phyloP scores from a whole-genome alignment of 345 rosid species.

The Hibiscus trionum region DNA sequence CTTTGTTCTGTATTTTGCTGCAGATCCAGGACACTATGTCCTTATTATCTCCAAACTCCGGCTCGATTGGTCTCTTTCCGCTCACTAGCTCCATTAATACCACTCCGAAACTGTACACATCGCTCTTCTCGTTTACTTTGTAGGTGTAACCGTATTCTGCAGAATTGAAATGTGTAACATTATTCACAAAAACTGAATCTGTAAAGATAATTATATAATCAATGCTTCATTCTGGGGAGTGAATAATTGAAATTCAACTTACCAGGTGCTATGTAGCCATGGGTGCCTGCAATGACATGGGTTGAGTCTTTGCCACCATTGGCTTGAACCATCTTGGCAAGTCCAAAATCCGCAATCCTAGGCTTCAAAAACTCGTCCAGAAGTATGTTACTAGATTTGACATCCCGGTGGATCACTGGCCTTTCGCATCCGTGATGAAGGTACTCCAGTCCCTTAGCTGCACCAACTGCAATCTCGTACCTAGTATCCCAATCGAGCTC shows the following conservation, averaged over 20 bases:
- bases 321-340: conserved; percentile 70
- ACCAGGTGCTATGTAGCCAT: conserved; percentile 98
- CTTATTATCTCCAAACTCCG: conserved; percentile 64
- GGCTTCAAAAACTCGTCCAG: conserved; percentile 80
- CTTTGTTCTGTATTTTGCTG: conserved; percentile 52
- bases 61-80: conserved; percentile 72
- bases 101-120: conserved; percentile 92
- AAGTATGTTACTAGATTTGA: conserved; percentile 79
- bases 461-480: conserved; percentile 70
- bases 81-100: conserved; percentile 87
- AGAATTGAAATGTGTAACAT: not conserved
- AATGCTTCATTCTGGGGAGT: not conserved
- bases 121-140: conserved; percentile 82
- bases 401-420: conserved; percentile 76
- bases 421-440: conserved; percentile 73
- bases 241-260: conserved; percentile 4
- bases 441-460: conserved; percentile 85
- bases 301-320: conserved; percentile 48
- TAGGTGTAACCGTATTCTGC: conserved; percentile 83
- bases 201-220: not conserved
- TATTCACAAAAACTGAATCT: not conserved
- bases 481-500: conserved; percentile 79
- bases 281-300: conserved; percentile 75
- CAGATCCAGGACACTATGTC: conserved; percentile 78
- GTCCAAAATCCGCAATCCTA: conserved; percentile 89